Evolutionary conservation across 2,329 filamentous ascomycete genomes (phyloP), one percentile per base, ranked within the genome.

Genomic region (Diplodia intermedia): DNA sequence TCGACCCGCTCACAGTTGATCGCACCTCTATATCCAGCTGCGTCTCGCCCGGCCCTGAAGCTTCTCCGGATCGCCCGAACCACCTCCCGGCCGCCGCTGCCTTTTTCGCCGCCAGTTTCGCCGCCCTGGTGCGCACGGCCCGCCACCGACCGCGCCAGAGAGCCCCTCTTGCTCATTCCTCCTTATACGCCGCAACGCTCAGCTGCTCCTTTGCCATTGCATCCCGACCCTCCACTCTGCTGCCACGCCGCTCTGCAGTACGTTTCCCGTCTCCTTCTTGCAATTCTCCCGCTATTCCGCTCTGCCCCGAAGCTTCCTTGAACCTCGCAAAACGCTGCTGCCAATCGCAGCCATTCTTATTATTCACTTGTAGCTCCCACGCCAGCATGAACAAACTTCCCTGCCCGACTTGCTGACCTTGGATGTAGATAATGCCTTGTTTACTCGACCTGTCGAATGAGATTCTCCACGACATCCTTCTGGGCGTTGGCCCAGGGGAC

Each of bases 371-470:
- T n/a, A 14, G 11, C 14, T 47, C 26, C 55, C 20, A 14, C 36
- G 36, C 3, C 55, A 14, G 11, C 55, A 47, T 14, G 14, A 9
- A 20, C 31, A 33, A 54, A 18, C 31, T 38, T 12, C 23, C 3
- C 36, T 12, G 36, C 8, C 8, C 36, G 11, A n/a, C 7, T 43
- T 15, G 15, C 60, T 52, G 29, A 63, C 23, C 18, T 4, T 4
- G 12, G n/a, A 6, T 38, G 8, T 20, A 60, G 55, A 54, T 1
- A 8, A 65, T 71, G 62, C 11, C 63, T 26, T 52, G 20, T 8
- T 31, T 70, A 5, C 55, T 69, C 7, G 62, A 65, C 12, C 40
- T 70, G 49, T 63, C 68, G 20, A 62, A 65, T 18, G 69, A 71
- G 33, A 38, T 67, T 3, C 26, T 70, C 18, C 69, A 70, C 50